These are phyloP conservation scores for Cladosporium austrohemisphaericum DNA, from an alignment of 2,329 filamentous ascomycete species.

Conservation along the genomic window DNA sequence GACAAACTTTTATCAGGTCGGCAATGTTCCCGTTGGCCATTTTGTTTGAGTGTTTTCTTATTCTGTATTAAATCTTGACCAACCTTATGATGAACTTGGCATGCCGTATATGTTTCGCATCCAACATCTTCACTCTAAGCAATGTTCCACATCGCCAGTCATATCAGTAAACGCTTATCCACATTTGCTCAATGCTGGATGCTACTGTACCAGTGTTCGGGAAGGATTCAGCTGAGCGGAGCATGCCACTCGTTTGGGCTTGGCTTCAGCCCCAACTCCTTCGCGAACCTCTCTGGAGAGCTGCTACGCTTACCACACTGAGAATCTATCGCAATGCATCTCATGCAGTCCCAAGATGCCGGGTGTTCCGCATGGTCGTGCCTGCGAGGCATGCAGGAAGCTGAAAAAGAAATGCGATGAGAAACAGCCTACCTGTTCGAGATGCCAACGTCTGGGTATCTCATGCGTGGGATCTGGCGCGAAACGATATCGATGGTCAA, in stretches of 20 bases:
- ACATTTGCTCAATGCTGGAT: too few relatives aligned
- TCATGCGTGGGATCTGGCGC: slow-evolving; percentile 16
- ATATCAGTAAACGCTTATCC: too few relatives aligned
- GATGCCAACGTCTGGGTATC: slow-evolving; percentile 16
- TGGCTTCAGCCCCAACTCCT: slow-evolving; percentile 6
- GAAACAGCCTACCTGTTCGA: slow-evolving; percentile 13
- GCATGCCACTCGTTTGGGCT: background rate
- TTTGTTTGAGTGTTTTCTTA: too few relatives aligned
- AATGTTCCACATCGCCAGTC: too few relatives aligned
- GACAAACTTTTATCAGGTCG: too few relatives aligned
- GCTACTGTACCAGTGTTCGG: background rate
- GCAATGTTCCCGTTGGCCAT: too few relatives aligned
- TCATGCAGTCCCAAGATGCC: slow-evolving; percentile 16
- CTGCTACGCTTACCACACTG: background rate
- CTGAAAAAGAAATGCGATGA: slow-evolving; percentile 21
- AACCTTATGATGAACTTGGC: too few relatives aligned
- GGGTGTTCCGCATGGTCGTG: slow-evolving; percentile 28
- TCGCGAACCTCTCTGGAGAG: background rate
- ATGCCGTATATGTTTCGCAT: too few relatives aligned
- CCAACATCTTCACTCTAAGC: too few relatives aligned
- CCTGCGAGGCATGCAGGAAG: slow-evolving; percentile 18
- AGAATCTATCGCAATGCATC: background rate
- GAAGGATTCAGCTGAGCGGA: background rate
- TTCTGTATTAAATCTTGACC: too few relatives aligned
- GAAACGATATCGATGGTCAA: slow-evolving; percentile 15